phyloP scores from a whole-genome alignment of 2,329 filamentous ascomycete genomes.

The Arthroderma sp. region DNA sequence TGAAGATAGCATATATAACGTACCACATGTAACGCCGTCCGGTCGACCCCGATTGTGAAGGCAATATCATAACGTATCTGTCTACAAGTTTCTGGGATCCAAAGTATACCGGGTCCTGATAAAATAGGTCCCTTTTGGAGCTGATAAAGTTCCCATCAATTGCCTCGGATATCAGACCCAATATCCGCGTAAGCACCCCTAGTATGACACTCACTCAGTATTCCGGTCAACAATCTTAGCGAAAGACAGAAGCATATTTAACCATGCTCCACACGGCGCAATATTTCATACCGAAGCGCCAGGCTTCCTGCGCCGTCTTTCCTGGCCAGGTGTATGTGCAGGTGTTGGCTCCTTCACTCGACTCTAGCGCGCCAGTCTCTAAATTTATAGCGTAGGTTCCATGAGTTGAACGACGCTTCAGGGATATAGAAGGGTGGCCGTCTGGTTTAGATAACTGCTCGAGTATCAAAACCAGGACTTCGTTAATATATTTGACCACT shows the following conservation, averaged over 20 bases:
- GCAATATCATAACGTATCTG: conserved; percentile 48
- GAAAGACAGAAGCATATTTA: background rate
- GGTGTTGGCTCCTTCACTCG: conserved; percentile 12
- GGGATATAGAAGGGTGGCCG: conserved; percentile 19
- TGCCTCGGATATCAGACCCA: conserved; percentile 44
- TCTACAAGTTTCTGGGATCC: conserved; percentile 46
- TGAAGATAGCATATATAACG: conserved; percentile 13
- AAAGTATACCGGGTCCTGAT: conserved; percentile 49
- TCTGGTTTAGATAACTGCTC: conserved; percentile 20
- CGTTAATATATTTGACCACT: conserved; percentile 24
- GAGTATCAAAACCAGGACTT: conserved; percentile 19
- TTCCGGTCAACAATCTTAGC: background rate
- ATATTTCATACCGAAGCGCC: conserved; percentile 40
- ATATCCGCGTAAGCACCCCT: conserved; percentile 45
- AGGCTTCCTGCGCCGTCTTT: conserved; percentile 43
- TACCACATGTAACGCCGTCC: conserved; percentile 47
- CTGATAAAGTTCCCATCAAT: conserved; percentile 38
- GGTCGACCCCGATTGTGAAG: conserved; percentile 45
- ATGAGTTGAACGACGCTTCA: conserved; percentile 20
- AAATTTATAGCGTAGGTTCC: conserved; percentile 19
- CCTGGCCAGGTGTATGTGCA: conserved; percentile 45
- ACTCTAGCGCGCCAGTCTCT: conserved; percentile 22
- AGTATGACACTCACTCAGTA: background rate
- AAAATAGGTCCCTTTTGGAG: conserved; percentile 55
- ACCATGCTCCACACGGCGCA: background rate